These are phyloP conservation scores for Gloeopeniophorella convolvens DNA, from an alignment of 768 basidiomycete genomes.

Conservation along the genomic window DNA sequence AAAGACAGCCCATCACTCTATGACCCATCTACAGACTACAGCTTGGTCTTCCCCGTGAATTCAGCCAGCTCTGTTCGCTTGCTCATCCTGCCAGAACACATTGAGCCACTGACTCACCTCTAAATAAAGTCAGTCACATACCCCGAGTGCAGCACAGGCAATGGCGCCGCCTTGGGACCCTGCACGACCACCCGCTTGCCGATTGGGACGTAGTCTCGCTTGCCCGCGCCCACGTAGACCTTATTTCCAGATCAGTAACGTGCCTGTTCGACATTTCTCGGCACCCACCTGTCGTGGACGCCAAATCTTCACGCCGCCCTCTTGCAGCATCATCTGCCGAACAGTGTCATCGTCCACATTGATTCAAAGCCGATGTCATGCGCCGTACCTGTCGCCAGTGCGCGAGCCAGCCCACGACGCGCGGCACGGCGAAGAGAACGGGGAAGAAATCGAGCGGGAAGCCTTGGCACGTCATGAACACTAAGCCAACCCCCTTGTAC, in stretches of 20 bases:
- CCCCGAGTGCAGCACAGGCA: slow-evolving; percentile 67
- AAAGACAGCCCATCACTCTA: not conserved
- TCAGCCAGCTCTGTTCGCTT: slow-evolving; percentile 61
- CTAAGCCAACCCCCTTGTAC: slow-evolving; percentile 6
- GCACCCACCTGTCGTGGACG: slow-evolving; percentile 78
- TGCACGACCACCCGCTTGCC: slow-evolving; percentile 51
- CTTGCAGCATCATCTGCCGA: slow-evolving; percentile 81
- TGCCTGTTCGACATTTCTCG: too few relatives aligned
- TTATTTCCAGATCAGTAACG: too few relatives aligned
- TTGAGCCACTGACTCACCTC: slow-evolving; percentile 2
- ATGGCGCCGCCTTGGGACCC: slow-evolving; percentile 53
- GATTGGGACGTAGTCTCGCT: slow-evolving; percentile 69
- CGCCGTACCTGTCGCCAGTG: slow-evolving; percentile 76
- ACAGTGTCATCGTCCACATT: not conserved
- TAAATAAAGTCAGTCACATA: slow-evolving; percentile 35
- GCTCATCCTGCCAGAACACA: slow-evolving; percentile 40
- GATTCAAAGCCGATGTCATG: not conserved
- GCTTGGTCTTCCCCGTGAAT: slow-evolving; percentile 52
- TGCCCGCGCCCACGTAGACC: slow-evolving; percentile 73
- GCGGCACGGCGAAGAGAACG: slow-evolving; percentile 85
- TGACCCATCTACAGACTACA: slow-evolving; percentile 23
- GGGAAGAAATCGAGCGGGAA: slow-evolving; percentile 95
- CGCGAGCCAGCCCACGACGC: slow-evolving; percentile 89
- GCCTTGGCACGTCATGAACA: slow-evolving; percentile 38
- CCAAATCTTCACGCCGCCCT: slow-evolving; percentile 92